Base-by-base conservation (phyloP, 202 grass and related monocot genomes). In the Panicum hallii region DNA sequence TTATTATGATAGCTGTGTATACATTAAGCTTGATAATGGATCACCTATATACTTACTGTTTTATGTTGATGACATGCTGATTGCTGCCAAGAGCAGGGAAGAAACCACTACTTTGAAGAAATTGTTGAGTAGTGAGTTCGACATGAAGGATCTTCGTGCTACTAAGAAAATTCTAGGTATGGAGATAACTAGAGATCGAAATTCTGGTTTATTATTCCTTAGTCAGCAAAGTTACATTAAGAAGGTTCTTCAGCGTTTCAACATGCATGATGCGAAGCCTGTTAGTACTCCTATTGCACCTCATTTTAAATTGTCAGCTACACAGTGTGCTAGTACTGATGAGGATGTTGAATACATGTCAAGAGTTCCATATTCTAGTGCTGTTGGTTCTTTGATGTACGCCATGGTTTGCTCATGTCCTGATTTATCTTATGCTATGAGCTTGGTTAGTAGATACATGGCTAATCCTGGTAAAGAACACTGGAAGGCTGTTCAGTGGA, bases 151-250 rank as follows among this genome's bases (percentile, higher is more conserved):
- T 10, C 44, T 46, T 46, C 9, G 44, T 46, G 44, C 44, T 46
- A 9, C 44, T 46, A 46, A 46, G 44, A 46, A 46, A 46, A 75
- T 75, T 1, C 28, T 75, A 17, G 72, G 72, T 75, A 75, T 75
- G 72, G 48, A 75, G 40, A 55, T 75, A n/a, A 38, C 28, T 38
- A 20, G 72, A 56, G 72, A 75, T 7, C 20, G 49, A 40, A 55
- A 75, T 5, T 10, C 72, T 56, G 28, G 30, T 38, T 56, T 75
- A 16, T 55, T 75, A 41, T 75, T 56, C 56, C 48, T 75, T 55
- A 55, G 26, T 20, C 44, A 72, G 69, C 34, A 72, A 1, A 13
- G 13, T 28, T 72, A 50, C 2, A 49, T 72, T 72, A 7, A 64
- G 12, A 66, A 66, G 3, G 34, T 67, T 17, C 34, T 67, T 67